Percentiles rank a stretch among this genome's conserved stretches.
These are phyloP conservation scores for Ettlia oleoabundans DNA, from an alignment of 139 green algal species.

Conservation along the genomic window DNA sequence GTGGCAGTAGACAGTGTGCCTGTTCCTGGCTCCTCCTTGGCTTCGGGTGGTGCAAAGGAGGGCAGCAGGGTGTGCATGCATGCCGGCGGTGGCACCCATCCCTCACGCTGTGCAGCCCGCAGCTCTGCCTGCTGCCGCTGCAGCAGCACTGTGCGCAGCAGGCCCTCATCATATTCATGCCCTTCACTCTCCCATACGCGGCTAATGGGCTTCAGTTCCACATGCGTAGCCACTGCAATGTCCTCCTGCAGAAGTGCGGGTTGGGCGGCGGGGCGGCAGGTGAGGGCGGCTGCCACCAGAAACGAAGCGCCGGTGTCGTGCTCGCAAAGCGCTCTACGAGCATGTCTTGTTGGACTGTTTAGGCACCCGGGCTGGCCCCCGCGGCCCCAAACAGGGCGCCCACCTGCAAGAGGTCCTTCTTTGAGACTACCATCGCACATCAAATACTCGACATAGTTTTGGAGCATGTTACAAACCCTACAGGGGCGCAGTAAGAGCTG, in stretches of 20 bases:
- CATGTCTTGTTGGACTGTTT: too few relatives aligned
- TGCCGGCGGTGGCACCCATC: constrained; percentile 8
- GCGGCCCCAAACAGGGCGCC: too few relatives aligned
- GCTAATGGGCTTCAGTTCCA: constrained; percentile 17
- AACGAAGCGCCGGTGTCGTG: neutral
- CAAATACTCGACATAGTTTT: neutral
- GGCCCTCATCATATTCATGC: constrained; percentile 28
- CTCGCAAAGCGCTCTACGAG: too few relatives aligned
- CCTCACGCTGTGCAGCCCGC: constrained; percentile 15
- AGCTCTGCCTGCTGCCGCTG: constrained; percentile 9
- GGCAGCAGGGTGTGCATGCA: constrained; percentile 23
- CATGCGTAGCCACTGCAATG: constrained; percentile 10
- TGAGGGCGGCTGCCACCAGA: neutral
- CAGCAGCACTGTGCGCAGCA: constrained; percentile 16
- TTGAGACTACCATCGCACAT: neutral
- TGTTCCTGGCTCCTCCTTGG: neutral
- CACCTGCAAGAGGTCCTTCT: constrained; percentile 18
- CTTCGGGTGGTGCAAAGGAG: constrained; percentile 14
- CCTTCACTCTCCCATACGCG: constrained; percentile 13
- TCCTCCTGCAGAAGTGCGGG: constrained; percentile 14
- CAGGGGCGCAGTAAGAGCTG: neutral
- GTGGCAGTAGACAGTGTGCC: constrained; percentile 17
- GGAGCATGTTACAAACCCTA: too few relatives aligned
- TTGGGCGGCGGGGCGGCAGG: neutral
- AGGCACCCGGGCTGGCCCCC: too few relatives aligned